A percentile compares a stretch with the other conserved stretches of the same genome.
phyloP scores from a whole-genome alignment of 768 basidiomycete species.

The Rickenella mellea region DNA sequence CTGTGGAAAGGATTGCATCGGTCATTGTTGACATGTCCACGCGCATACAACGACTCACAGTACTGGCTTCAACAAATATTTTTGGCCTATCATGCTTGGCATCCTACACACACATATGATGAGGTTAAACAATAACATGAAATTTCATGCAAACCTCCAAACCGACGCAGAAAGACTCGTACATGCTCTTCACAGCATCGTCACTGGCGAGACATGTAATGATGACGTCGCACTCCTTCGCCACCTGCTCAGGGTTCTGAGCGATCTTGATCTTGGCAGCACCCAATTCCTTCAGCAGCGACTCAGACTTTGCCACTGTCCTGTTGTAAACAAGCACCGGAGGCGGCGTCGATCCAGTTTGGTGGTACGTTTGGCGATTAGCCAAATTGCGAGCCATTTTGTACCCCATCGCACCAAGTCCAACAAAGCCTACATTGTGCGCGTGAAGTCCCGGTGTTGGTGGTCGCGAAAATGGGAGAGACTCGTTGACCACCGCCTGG shows the following conservation, averaged over 20 bases:
- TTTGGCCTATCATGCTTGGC: conserved; percentile 39
- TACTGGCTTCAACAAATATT: conserved; percentile 82
- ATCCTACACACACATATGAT: conserved; percentile 15
- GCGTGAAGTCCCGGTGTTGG: conserved; percentile 30
- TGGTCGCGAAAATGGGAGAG: conserved; percentile 51
- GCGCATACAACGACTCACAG: conserved; percentile 34
- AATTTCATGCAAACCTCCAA: conserved; percentile 35
- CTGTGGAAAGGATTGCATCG: conserved; percentile 18
- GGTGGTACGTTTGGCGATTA: conserved; percentile 30
- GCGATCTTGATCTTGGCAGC: conserved; percentile 46
- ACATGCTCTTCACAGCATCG: conserved; percentile 54
- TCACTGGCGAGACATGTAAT: conserved; percentile 70
- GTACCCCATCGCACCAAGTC: conserved; percentile 59
- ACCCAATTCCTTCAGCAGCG: conserved; percentile 48
- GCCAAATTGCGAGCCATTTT: conserved; percentile 78
- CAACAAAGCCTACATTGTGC: conserved; percentile 37
- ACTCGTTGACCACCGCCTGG: conserved; percentile 8
- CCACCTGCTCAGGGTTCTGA: conserved; percentile 47
- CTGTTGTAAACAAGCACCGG: conserved; percentile 75
- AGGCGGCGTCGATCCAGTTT: conserved; percentile 23
- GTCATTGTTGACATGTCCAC: background rate
- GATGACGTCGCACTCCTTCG: conserved; percentile 60
- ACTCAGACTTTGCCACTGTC: conserved; percentile 48
- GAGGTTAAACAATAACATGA: too few species aligned
- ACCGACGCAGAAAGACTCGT: conserved; percentile 46